Conservation (phyloP, 169 alveolate genomes). For the Sarcocystis neurona region DNA sequence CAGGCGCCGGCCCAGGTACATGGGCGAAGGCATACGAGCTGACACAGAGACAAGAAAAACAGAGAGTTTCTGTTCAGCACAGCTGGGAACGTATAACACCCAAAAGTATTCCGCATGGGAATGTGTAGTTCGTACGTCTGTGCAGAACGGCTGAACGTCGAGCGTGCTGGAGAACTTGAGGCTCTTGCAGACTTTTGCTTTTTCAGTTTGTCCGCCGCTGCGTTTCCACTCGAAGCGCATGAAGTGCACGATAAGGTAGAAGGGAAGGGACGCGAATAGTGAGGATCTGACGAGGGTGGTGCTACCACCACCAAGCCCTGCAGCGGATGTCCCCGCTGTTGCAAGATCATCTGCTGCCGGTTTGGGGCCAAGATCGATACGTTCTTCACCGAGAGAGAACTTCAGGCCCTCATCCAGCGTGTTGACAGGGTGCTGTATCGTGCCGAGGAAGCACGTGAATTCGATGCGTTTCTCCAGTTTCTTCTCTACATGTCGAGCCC, state of each 20-base stretch:
- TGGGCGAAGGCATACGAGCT: no score
- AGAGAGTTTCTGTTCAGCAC: no score
- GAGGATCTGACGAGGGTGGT: conserved; percentile 37
- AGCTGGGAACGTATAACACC: neutral
- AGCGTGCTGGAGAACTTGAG: conserved; percentile 91
- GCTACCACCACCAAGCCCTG: neutral
- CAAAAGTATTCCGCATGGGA: neutral
- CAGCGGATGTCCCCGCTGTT: neutral
- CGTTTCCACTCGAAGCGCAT: conserved; percentile 96
- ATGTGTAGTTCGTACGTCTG: conserved; percentile 89
- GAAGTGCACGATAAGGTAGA: conserved; percentile 90
- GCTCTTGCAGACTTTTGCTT: conserved; percentile 94
- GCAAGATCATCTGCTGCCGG: neutral
- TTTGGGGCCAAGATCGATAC: conserved; percentile 36
- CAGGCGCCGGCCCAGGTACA: no score
- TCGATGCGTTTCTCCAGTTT: conserved; percentile 34
- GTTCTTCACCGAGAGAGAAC: conserved; percentile 60
- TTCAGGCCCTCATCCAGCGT: conserved; percentile 59
- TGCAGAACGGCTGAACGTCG: conserved; percentile 91
- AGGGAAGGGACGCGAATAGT: conserved; percentile 81
- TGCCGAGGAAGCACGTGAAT: conserved; percentile 62
- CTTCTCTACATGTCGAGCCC: neutral
- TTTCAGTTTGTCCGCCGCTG: conserved; percentile 90
- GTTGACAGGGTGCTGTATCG: conserved; percentile 59
- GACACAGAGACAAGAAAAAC: no score